Percentiles rank a stretch among this genome's conserved stretches.
Evolutionary conservation across 2,329 filamentous ascomycete genomes (phyloP).

Genomic region (Fusarium pininemorale): DNA sequence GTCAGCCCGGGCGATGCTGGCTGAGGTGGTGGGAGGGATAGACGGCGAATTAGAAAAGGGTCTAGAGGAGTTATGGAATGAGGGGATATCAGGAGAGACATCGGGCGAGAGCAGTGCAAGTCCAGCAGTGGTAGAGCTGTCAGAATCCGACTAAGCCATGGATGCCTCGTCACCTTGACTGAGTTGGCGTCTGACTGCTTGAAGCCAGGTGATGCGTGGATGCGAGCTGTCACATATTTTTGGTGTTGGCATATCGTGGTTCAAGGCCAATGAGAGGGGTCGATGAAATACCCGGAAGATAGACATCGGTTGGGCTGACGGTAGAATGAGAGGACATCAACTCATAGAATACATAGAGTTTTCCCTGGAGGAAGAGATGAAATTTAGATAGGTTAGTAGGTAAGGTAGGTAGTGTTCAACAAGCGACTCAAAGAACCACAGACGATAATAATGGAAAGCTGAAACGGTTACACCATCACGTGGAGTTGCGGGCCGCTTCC

Average conservation of each 20-base stretch:
- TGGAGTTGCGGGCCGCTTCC: conserved; percentile 24
- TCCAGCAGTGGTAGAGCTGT: conserved; percentile 40
- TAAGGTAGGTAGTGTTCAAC: background rate
- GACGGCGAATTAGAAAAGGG: conserved; percentile 53
- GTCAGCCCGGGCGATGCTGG: conserved; percentile 48
- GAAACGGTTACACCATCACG: conserved; percentile 26
- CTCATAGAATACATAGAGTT: background rate
- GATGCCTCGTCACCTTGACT: conserved; percentile 5
- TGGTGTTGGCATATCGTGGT: background rate
- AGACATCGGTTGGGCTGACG: background rate
- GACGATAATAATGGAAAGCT: background rate
- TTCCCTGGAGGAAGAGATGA: background rate
- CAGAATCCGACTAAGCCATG: conserved; percentile 36
- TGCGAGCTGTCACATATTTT: conserved; percentile 19
- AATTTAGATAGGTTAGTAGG: background rate
- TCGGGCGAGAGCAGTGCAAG: conserved; percentile 30
- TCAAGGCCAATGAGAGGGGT: background rate
- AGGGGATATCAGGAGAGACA: conserved; percentile 43
- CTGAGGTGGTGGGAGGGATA: conserved; percentile 52
- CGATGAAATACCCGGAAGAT: background rate
- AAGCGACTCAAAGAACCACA: background rate
- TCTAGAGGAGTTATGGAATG: conserved; percentile 53
- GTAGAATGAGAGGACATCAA: background rate
- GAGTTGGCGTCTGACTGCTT: conserved; percentile 13
- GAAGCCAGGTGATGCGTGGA: conserved; percentile 12